Conservation (phyloP, 2,329 filamentous ascomycete species). For the Xylaria sp. region DNA sequence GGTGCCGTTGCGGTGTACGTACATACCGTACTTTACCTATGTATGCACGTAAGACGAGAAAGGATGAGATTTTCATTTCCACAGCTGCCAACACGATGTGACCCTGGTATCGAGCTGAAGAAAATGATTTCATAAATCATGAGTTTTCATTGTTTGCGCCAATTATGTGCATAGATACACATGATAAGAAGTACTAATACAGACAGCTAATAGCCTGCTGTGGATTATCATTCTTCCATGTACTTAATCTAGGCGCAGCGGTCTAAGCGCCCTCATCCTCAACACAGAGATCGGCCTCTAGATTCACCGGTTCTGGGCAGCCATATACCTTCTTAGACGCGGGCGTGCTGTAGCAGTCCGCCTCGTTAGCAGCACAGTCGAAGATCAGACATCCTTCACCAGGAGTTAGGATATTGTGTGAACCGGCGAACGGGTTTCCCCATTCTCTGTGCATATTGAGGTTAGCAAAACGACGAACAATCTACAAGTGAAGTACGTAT, state of each 20-base stretch:
- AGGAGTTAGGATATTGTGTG: conserved; percentile 52
- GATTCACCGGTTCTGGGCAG: conserved; percentile 54
- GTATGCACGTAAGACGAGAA: conserved; percentile 25
- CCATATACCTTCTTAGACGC: conserved; percentile 52
- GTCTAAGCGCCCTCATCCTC: background rate
- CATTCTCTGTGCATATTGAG: conserved; percentile 42
- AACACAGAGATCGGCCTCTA: conserved; percentile 49
- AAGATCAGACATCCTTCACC: conserved; percentile 53
- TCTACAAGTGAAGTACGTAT: background rate
- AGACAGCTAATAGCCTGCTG: background rate
- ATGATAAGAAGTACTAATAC: background rate
- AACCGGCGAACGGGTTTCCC: conserved; percentile 54
- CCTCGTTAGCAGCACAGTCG: conserved; percentile 51
- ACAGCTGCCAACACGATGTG: conserved; percentile 19
- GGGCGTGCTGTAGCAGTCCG: conserved; percentile 54
- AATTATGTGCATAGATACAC: background rate
- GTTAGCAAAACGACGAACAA: conserved; percentile 24
- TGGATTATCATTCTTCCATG: background rate
- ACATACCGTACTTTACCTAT: background rate
- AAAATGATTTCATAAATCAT: background rate
- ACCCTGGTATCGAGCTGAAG: conserved; percentile 27
- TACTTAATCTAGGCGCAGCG: background rate
- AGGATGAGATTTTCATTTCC: conserved; percentile 1
- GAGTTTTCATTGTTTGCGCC: background rate
- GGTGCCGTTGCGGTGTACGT: background rate